Conservation (phyloP, 306 rosid genomes). For the Boehmeria nivea region DNA sequence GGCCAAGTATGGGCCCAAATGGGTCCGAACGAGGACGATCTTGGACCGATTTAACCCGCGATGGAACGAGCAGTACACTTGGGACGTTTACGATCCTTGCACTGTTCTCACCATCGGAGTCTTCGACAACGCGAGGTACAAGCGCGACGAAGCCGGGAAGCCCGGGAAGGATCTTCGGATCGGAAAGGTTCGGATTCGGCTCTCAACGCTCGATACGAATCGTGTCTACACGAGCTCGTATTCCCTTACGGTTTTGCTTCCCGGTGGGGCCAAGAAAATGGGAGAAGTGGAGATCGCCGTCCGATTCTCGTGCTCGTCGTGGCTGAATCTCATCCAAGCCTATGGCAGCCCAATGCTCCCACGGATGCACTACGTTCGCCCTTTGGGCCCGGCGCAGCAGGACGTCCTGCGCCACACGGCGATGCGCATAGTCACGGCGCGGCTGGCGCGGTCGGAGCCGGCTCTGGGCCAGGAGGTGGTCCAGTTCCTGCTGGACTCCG, state of each 20-base stretch:
- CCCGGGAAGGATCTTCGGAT: conserved; percentile 49
- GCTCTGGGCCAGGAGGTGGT: conserved; percentile 77
- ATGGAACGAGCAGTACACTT: conserved; percentile 89
- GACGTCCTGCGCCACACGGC: conserved; percentile 69
- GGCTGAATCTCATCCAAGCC: conserved; percentile 73
- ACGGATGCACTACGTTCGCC: conserved; percentile 72
- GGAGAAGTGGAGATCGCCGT: conserved; percentile 81
- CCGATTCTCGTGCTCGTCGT: conserved; percentile 66
- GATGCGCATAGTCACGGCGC: conserved; percentile 62
- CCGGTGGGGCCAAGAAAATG: conserved; percentile 83
- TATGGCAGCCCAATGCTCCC: conserved; percentile 69
- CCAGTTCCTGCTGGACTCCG: conserved; percentile 67
- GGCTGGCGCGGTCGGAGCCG: conserved; percentile 78
- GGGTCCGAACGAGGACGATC: conserved; percentile 83
- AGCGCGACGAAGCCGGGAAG: conserved; percentile 40
- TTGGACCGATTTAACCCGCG: conserved; percentile 71
- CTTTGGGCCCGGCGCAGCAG: conserved; percentile 74
- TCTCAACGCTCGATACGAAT: conserved; percentile 68
- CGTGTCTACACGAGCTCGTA: conserved; percentile 56
- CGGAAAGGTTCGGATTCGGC: conserved; percentile 63
- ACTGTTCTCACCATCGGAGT: conserved; percentile 73
- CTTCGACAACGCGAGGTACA: conserved; percentile 70
- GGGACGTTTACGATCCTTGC: conserved; percentile 84
- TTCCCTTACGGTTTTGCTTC: conserved; percentile 53
- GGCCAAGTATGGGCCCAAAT: conserved; percentile 76